A percentile compares a stretch with the other conserved stretches of the same genome.
Evolutionary conservation across 2,329 filamentous ascomycete genomes (phyloP).

Genomic region (Talaromyces pinophilus): DNA sequence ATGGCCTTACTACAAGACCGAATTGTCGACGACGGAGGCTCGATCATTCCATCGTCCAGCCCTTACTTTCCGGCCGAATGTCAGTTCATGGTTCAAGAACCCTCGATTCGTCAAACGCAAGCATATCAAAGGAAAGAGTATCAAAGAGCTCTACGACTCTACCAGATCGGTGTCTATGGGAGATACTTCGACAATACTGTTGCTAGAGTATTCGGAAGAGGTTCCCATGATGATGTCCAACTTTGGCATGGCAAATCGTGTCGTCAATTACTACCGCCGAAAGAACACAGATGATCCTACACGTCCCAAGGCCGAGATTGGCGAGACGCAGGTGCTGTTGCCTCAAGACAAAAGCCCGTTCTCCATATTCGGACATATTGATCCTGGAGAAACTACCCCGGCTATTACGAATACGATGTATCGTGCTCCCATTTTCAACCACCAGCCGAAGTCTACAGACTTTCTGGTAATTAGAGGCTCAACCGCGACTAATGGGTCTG

Average conservation of each 20-base stretch:
- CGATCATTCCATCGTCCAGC: slow-evolving; percentile 82
- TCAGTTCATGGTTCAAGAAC: slow-evolving; percentile 71
- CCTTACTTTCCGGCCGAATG: slow-evolving; percentile 70
- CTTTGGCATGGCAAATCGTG: slow-evolving; percentile 93
- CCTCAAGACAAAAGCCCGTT: slow-evolving; percentile 96
- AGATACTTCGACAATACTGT: slow-evolving; percentile 83
- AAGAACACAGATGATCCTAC: slow-evolving; percentile 75
- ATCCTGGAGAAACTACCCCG: slow-evolving; percentile 84
- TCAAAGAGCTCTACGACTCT: slow-evolving; percentile 74
- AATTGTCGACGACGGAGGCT: slow-evolving; percentile 69
- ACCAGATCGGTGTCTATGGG: slow-evolving; percentile 82
- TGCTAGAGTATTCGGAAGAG: slow-evolving; percentile 96
- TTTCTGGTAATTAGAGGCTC: slow-evolving; percentile 83
- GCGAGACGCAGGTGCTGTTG: slow-evolving; percentile 82
- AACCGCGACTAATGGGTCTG: slow-evolving; percentile 74
- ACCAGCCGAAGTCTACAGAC: slow-evolving; percentile 73
- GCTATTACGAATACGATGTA: slow-evolving; percentile 96
- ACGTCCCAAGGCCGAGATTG: slow-evolving; percentile 77
- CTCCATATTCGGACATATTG: slow-evolving; percentile 89
- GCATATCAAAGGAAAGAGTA: slow-evolving; percentile 74
- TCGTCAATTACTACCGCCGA: slow-evolving; percentile 95
- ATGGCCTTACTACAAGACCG: slow-evolving; percentile 94
- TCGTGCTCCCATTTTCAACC: slow-evolving; percentile 88
- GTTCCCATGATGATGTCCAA: slow-evolving; percentile 89
- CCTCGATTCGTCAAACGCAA: slow-evolving; percentile 77